phyloP scores from a whole-genome alignment of 2,329 filamentous ascomycete species.

The Pseudovirgaria hyperparasitica region DNA sequence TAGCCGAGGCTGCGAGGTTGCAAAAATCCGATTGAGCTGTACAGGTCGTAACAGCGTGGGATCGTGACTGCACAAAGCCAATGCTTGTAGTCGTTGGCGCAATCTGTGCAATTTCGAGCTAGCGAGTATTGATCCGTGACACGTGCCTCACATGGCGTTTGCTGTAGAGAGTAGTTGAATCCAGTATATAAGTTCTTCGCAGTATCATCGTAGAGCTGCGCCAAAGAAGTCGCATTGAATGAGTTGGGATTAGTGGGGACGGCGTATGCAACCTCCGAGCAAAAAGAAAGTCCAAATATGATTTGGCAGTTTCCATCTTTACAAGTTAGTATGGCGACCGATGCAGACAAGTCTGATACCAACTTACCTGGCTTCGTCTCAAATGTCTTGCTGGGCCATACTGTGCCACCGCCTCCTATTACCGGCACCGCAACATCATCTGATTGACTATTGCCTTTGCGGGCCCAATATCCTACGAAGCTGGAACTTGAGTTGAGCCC shows the following conservation, averaged over 20 bases:
- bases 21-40: slow-evolving; percentile 36
- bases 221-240: slow-evolving; percentile 48
- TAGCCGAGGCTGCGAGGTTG: slow-evolving; percentile 58
- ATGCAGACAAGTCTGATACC: background rate
- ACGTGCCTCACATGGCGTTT: slow-evolving; percentile 72
- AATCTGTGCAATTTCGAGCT: slow-evolving; percentile 62
- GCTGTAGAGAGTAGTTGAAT: slow-evolving; percentile 71
- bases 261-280: slow-evolving; percentile 76
- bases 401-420: slow-evolving; percentile 59
- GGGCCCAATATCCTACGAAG: slow-evolving; percentile 63
- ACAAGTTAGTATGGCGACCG: slow-evolving; percentile 6
- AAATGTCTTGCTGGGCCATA: slow-evolving; percentile 63
- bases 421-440: slow-evolving; percentile 35
- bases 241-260: slow-evolving; percentile 66
- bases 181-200: slow-evolving; percentile 57
- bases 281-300: slow-evolving; percentile 79
- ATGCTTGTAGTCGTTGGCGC: slow-evolving; percentile 68
- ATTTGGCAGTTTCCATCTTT: slow-evolving; percentile 71
- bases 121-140: slow-evolving; percentile 69
- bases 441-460: slow-evolving; percentile 41
- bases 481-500: slow-evolving; percentile 57
- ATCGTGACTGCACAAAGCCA: slow-evolving; percentile 94
- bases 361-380: slow-evolving; percentile 60
- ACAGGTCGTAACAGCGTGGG: slow-evolving; percentile 81
- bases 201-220: slow-evolving; percentile 64